Conservation (phyloP, 31 red algal genomes). For the Bonnemaisonia californica region DNA sequence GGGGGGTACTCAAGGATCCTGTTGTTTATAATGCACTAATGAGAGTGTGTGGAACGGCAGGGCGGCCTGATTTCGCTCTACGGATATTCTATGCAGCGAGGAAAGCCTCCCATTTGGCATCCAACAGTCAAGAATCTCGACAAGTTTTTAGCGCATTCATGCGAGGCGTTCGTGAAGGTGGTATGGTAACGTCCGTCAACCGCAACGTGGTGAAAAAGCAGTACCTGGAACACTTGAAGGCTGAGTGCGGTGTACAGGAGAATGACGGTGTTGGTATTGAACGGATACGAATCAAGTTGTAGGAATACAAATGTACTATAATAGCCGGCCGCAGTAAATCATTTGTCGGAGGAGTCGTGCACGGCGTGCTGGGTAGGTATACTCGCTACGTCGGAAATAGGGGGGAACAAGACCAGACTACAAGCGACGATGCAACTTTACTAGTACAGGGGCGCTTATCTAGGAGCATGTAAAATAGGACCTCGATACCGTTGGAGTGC, state of each 20-base stretch:
- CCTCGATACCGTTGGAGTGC: slow-evolving; percentile 48
- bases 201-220: slow-evolving; percentile 6
- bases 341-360: too few species aligned
- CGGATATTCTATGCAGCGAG: slow-evolving; percentile 35
- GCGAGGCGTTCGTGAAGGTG: slow-evolving; percentile 1
- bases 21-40: slow-evolving; percentile 26
- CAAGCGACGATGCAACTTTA: too few species aligned
- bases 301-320: not conserved
- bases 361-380: too few species aligned
- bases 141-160: slow-evolving; percentile 29
- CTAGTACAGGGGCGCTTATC: too few species aligned
- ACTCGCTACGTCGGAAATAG: too few species aligned
- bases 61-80: slow-evolving; percentile 20
- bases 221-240: slow-evolving; percentile 6
- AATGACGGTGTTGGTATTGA: not conserved
- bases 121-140: slow-evolving; percentile 15
- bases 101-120: not conserved
- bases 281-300: slow-evolving; percentile 25
- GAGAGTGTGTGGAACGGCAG: slow-evolving; percentile 24
- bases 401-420: too few species aligned
- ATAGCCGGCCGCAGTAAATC: too few species aligned
- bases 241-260: slow-evolving; percentile 14
- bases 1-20: slow-evolving; percentile 1
- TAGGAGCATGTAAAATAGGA: slow-evolving; percentile 61
- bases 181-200: not conserved